phyloP scores from a whole-genome alignment of 305 asterid species.

The Euphrasia arctica region DNA sequence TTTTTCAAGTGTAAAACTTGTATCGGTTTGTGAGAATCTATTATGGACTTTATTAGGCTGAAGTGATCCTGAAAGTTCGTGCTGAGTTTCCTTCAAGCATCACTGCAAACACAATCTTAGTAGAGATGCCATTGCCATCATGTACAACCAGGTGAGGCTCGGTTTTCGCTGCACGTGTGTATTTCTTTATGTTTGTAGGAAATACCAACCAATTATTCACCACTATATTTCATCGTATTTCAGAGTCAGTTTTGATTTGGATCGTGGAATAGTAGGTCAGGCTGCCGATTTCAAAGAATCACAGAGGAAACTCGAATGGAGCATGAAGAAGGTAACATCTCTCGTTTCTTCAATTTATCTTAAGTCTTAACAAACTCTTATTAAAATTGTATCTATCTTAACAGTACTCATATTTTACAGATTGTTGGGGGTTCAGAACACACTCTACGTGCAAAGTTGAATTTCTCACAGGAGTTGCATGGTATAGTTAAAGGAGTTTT shows the following conservation, averaged over 20 bases:
- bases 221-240: constrained; percentile 22
- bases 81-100: constrained; percentile 86
- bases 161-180: constrained; percentile 13
- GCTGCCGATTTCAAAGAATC: constrained; percentile 93
- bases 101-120: constrained; percentile 79
- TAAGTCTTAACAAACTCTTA: constrained; percentile 14
- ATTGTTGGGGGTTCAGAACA: constrained; percentile 92
- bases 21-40: constrained; percentile 19
- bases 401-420: constrained; percentile 40
- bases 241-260: constrained; percentile 94
- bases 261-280: constrained; percentile 85
- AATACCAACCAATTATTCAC: constrained; percentile 30
- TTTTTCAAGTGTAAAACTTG: constrained; percentile 8
- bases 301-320: constrained; percentile 87
- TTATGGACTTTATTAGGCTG: constrained; percentile 55
- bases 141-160: constrained; percentile 73
- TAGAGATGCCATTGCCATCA: constrained; percentile 95
- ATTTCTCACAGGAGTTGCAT: constrained; percentile 86
- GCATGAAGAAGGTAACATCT: constrained; percentile 72
- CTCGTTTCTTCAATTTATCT: constrained; percentile 4
- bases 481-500: constrained; percentile 42
- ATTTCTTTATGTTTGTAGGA: neutral
- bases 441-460: constrained; percentile 89
- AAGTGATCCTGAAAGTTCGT: constrained; percentile 88
- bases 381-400: constrained; percentile 20